Conservation (phyloP, 2,329 filamentous ascomycete genomes). For the Aureobasidium sp. region DNA sequence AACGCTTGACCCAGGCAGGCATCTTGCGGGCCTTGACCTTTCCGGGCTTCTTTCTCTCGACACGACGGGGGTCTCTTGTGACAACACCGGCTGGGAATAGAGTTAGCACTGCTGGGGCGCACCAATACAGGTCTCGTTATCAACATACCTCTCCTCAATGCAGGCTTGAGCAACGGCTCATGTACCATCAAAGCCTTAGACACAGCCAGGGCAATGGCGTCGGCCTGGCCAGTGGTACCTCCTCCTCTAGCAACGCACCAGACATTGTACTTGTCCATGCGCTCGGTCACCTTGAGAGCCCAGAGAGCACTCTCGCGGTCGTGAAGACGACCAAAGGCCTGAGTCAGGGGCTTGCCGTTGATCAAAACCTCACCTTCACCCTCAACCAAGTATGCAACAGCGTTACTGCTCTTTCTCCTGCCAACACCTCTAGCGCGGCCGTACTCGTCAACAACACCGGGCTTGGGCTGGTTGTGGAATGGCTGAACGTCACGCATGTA, state of each 20-base stretch:
- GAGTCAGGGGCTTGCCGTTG: conserved; percentile 78
- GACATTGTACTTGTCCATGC: conserved; percentile 94
- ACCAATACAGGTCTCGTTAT: not conserved
- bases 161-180: conserved; percentile 84
- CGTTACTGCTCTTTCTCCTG: conserved; percentile 78
- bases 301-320: conserved; percentile 92
- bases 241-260: conserved; percentile 81
- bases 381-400: conserved; percentile 82
- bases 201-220: conserved; percentile 84
- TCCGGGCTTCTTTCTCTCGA: conserved; percentile 97
- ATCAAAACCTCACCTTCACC: conserved; percentile 83
- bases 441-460: conserved; percentile 63
- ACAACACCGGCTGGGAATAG: conserved; percentile 70
- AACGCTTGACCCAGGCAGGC: conserved; percentile 93
- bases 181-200: conserved; percentile 83
- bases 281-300: conserved; percentile 73
- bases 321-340: conserved; percentile 80
- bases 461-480: conserved; percentile 55
- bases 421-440: conserved; percentile 77
- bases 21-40: conserved; percentile 96
- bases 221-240: conserved; percentile 89
- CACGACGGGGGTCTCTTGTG: conserved; percentile 80
- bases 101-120: conserved; percentile 36
- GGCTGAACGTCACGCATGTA: conserved; percentile 74
- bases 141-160: conserved; percentile 76